These are phyloP conservation scores for Cornus suecica DNA, from an alignment of 148 eudicot species.

Conservation along the genomic window DNA sequence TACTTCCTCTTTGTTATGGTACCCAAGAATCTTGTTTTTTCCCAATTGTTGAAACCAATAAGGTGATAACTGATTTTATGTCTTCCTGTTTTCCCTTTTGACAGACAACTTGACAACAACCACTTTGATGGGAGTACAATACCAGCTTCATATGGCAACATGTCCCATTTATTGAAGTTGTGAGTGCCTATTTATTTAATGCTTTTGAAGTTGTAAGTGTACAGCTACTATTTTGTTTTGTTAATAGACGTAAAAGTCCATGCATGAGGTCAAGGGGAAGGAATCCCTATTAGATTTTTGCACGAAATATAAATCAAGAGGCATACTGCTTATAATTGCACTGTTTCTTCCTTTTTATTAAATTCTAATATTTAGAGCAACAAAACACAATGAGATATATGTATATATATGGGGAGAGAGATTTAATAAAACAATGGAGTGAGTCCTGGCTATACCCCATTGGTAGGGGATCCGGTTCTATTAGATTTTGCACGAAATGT, in stretches of 20 bases:
- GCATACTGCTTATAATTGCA: not conserved
- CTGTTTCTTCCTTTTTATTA: too few relatives aligned
- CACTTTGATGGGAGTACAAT: slow-evolving; percentile 57
- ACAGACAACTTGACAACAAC: slow-evolving; percentile 83
- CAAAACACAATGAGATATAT: not conserved
- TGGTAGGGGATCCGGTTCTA: not conserved
- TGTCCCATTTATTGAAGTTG: slow-evolving; percentile 63
- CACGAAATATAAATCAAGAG: not conserved
- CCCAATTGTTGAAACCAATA: not conserved
- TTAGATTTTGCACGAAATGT: too few relatives aligned
- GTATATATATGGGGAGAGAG: not conserved
- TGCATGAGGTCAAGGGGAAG: not conserved
- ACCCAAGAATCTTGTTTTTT: not conserved
- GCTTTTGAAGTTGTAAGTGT: not conserved
- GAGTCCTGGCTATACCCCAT: not conserved
- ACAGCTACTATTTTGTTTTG: not conserved
- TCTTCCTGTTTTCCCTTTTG: slow-evolving; percentile 9
- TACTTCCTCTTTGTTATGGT: not conserved
- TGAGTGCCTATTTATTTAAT: slow-evolving; percentile 29
- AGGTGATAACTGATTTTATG: not conserved
- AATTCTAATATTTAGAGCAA: not conserved
- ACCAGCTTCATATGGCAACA: slow-evolving; percentile 56
- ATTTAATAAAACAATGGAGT: not conserved
- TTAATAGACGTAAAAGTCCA: not conserved
- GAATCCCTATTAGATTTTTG: not conserved